These are phyloP conservation scores for Boletus semigastroideus DNA, from an alignment of 1,284 basidiomycete species.

Conservation along the genomic window DNA sequence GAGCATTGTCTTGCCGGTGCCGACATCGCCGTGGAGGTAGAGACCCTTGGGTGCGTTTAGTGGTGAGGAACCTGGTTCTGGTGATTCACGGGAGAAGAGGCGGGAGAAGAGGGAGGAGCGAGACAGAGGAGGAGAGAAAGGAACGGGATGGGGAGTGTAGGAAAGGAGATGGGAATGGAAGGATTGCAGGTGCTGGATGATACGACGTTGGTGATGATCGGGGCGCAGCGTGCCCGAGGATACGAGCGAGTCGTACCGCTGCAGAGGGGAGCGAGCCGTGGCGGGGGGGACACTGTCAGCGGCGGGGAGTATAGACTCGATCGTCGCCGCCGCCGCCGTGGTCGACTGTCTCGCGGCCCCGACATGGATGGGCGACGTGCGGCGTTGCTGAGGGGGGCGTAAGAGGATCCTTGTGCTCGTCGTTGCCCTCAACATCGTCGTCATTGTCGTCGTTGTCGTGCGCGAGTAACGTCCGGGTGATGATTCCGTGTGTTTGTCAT, in stretches of 20 bases:
- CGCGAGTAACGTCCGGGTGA: not conserved
- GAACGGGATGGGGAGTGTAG: constrained; percentile 72
- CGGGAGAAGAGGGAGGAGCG: constrained; percentile 47
- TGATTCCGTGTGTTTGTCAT: constrained; percentile 6
- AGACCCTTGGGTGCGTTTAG: constrained; percentile 78
- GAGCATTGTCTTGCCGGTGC: constrained; percentile 97
- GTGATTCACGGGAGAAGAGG: constrained; percentile 53
- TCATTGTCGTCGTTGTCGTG: not conserved
- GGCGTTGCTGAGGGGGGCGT: constrained; percentile 1
- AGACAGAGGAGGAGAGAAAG: constrained; percentile 3
- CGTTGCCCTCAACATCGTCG: not conserved
- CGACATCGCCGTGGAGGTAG: constrained; percentile 97
- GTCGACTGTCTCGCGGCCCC: constrained; percentile 16
- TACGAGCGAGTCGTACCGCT: constrained; percentile 77
- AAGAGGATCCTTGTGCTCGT: not conserved
- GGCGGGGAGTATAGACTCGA: not conserved
- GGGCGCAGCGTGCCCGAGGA: constrained; percentile 67
- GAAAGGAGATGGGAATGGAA: constrained; percentile 72
- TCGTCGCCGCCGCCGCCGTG: not conserved
- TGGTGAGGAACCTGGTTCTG: constrained; percentile 42
- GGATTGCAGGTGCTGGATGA: constrained; percentile 80
- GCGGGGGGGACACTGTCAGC: not conserved
- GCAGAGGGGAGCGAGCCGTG: constrained; percentile 45
- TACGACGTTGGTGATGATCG: constrained; percentile 84
- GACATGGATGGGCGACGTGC: not conserved